Conservation (phyloP, 768 basidiomycete genomes). For the Solioccasus polychromus region DNA sequence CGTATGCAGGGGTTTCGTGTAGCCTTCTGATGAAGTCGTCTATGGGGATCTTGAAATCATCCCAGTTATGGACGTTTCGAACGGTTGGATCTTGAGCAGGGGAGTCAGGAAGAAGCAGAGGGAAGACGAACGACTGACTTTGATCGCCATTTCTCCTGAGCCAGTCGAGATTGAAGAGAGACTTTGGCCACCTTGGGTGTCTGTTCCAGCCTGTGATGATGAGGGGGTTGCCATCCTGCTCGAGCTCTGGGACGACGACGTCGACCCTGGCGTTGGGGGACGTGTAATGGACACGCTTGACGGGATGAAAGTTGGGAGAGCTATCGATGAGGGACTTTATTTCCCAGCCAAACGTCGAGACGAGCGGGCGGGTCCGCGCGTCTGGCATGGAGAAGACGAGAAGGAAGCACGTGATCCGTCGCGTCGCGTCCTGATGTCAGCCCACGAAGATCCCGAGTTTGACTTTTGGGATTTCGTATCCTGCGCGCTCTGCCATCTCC, state of each 20-base stretch:
- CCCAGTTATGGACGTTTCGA: conserved; percentile 60
- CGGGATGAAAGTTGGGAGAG: conserved; percentile 41
- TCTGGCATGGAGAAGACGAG: no score
- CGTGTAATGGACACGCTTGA: conserved; percentile 36
- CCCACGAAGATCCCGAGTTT: conserved; percentile 29
- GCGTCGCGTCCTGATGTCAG: conserved; percentile 10
- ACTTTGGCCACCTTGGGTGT: conserved; percentile 50
- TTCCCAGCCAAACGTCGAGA: conserved; percentile 53
- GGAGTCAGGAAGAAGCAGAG: conserved; percentile 6
- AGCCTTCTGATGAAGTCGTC: conserved; percentile 50
- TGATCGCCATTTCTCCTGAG: conserved; percentile 37
- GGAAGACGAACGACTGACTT: conserved; percentile 13
- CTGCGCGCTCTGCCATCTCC: conserved; percentile 68
- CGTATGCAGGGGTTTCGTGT: conserved; percentile 34
- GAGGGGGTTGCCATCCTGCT: conserved; percentile 53
- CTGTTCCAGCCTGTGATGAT: conserved; percentile 63
- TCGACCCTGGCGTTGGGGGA: conserved; percentile 28
- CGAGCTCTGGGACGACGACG: conserved; percentile 41
- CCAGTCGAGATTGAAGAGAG: conserved; percentile 56
- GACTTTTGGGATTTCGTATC: conserved; percentile 82
- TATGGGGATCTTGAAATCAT: conserved; percentile 51
- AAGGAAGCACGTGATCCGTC: conserved; percentile 22
- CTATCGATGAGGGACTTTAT: conserved; percentile 37
- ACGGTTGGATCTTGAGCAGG: conserved; percentile 49
- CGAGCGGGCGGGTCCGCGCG: conserved; percentile 14